A percentile compares a stretch with the other conserved stretches of the same genome.
Conservation (phyloP, 192 early-diverging fungal species). For the Neocallimastix lanati region DNA sequence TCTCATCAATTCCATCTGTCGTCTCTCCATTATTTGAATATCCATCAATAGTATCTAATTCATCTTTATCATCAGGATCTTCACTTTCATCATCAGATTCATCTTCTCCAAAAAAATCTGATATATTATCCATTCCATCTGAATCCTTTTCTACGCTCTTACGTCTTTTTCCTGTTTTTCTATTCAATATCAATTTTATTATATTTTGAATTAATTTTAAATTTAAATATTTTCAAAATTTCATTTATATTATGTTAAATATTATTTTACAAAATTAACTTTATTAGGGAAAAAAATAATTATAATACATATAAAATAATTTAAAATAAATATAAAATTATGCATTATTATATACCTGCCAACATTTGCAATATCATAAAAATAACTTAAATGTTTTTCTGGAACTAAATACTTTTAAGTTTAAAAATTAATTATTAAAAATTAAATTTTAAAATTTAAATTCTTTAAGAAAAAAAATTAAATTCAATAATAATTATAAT, state of each 20-base stretch:
- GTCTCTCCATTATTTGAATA: not conserved
- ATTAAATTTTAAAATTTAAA: too few species aligned
- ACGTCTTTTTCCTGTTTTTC: not conserved
- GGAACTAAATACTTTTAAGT: not conserved
- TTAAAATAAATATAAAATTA: too few species aligned
- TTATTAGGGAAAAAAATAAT: too few species aligned
- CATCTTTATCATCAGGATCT: not conserved
- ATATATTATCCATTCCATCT: not conserved
- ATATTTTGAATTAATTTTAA: too few species aligned
- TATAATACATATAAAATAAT: too few species aligned
- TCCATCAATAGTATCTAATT: not conserved
- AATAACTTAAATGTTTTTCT: not conserved
- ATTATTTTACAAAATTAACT: too few species aligned
- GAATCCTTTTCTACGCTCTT: not conserved
- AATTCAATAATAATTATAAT: too few species aligned
- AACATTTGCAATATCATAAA: not conserved
- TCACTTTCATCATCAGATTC: not conserved
- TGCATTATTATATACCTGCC: not conserved
- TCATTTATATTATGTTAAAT: too few species aligned
- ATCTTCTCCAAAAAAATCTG: not conserved
- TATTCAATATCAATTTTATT: not conserved
- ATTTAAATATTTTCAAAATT: too few species aligned
- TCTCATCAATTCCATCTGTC: not conserved
- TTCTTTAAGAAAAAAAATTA: too few species aligned
- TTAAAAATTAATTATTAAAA: too few species aligned